phyloP scores from a whole-genome alignment of 768 basidiomycete species.

The Lepiota venenata region DNA sequence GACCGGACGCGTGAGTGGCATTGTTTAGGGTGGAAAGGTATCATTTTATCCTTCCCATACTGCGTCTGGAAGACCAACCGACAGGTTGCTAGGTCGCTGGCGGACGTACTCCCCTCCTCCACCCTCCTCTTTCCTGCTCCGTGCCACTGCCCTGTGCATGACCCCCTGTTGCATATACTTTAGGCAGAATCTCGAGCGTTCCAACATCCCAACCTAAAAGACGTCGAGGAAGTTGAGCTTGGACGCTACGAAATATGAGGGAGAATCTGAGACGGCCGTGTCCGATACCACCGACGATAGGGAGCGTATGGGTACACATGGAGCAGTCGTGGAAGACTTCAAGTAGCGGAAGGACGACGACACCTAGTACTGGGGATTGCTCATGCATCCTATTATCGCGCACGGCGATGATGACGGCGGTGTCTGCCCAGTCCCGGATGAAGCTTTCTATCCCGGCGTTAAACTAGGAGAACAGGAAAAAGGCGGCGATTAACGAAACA shows the following conservation, averaged over 20 bases:
- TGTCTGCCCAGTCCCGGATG: constrained; percentile 56
- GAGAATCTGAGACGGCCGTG: constrained; percentile 61
- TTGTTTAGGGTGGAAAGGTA: constrained; percentile 19
- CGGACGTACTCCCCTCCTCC: constrained; percentile 19
- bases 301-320: constrained; percentile 54
- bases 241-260: constrained; percentile 64
- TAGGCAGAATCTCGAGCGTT: constrained; percentile 49
- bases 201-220: constrained; percentile 70
- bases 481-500: neutral
- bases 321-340: constrained; percentile 49
- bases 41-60: constrained; percentile 34
- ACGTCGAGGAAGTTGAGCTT: constrained; percentile 51
- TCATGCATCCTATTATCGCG: constrained; percentile 58
- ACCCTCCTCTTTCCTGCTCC: neutral
- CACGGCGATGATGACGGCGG: constrained; percentile 63
- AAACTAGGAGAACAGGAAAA: constrained; percentile 30
- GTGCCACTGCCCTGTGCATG: neutral
- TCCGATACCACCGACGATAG: constrained; percentile 69
- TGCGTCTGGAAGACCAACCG: constrained; percentile 36
- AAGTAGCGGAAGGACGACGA: constrained; percentile 51
- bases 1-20: neutral
- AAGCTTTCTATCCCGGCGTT: constrained; percentile 69
- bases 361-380: constrained; percentile 65
- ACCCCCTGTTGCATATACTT: constrained; percentile 18
- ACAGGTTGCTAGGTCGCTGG: constrained; percentile 34